phyloP scores from a whole-genome alignment of 129 eudicot species.

The Gnaphalium uliginosum region DNA sequence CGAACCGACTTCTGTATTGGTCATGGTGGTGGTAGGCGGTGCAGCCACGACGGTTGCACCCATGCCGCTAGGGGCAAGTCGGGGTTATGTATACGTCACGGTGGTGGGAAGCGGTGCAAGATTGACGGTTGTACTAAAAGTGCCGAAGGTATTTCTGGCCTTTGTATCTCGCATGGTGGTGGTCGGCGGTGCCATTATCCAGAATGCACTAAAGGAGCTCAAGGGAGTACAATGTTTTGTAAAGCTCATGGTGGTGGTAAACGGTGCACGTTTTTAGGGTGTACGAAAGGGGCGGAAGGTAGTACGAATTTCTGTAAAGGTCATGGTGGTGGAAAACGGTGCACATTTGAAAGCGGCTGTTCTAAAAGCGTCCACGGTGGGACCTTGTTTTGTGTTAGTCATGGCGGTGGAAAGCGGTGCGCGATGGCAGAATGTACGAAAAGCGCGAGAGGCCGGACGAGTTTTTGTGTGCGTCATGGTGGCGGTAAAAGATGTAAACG shows the following conservation, averaged over 20 bases:
- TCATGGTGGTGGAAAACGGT: conserved; percentile 95
- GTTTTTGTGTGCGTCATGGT: conserved; percentile 86
- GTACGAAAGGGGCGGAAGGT: conserved; percentile 92
- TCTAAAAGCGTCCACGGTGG: conserved; percentile 91
- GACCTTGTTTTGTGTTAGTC: conserved; percentile 68
- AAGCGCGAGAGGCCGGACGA: conserved; percentile 86
- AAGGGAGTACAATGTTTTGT: conserved; percentile 87
- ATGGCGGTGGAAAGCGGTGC: conserved; percentile 96
- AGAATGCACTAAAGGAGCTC: conserved; percentile 78
- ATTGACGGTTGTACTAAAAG: conserved; percentile 65
- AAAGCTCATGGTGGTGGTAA: conserved; percentile 96
- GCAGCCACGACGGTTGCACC: conserved; percentile 65
- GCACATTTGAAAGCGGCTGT: conserved; percentile 79
- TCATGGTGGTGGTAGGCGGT: conserved; percentile 89
- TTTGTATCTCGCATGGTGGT: conserved; percentile 90
- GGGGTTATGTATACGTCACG: conserved; percentile 84
- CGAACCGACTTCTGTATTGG: conserved; percentile 77
- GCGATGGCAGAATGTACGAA: conserved; percentile 62
- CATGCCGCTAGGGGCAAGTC: conserved; percentile 90
- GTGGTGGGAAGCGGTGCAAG: conserved; percentile 89
- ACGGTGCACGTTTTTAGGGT: conserved; percentile 70
- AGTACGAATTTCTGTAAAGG: conserved; percentile 85
- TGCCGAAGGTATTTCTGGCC: conserved; percentile 72
- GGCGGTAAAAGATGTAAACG: conserved; percentile 84
- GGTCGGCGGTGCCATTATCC: conserved; percentile 73